Conservation (phyloP, 1,284 basidiomycete genomes). For the Sporisorium iseilematis-ciliati region DNA sequence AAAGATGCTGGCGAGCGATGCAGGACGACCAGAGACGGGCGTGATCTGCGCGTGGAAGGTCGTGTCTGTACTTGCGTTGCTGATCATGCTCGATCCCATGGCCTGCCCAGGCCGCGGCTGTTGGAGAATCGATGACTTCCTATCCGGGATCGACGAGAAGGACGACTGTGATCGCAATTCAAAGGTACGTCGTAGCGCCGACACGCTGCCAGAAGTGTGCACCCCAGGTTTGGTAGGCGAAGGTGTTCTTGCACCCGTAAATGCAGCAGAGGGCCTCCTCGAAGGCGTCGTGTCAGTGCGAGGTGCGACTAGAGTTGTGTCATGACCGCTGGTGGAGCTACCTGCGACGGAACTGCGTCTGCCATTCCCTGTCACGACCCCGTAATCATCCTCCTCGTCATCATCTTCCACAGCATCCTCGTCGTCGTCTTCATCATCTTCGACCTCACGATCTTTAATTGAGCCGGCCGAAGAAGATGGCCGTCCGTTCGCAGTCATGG, state of each 20-base stretch:
- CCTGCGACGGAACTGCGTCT: conserved; percentile 10
- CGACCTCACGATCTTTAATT: conserved; percentile 17
- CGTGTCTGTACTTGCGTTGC: conserved; percentile 34
- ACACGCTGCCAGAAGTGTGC: conserved; percentile 30
- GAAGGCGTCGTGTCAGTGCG: conserved; percentile 14
- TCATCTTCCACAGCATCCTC: conserved; percentile 6
- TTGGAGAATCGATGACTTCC: conserved; percentile 40
- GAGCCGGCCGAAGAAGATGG: conserved; percentile 23
- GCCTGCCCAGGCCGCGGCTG: conserved; percentile 12
- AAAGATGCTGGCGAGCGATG: conserved; percentile 57
- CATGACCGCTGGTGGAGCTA: conserved; percentile 21
- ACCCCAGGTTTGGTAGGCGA: conserved; percentile 15
- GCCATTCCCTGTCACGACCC: conserved; percentile 6
- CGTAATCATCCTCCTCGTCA: conserved; percentile 7
- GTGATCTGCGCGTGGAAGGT: conserved; percentile 55
- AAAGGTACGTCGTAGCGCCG: conserved; percentile 29
- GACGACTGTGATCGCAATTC: conserved; percentile 48
- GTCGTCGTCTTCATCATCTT: conserved; percentile 29
- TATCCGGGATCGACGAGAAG: conserved; percentile 40
- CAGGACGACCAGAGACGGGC: conserved; percentile 48
- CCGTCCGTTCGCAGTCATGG: conserved; percentile 25
- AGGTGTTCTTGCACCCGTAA: conserved; percentile 14
- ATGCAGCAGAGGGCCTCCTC: conserved; percentile 18
- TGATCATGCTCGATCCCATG: conserved; percentile 22
- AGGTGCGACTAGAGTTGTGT: conserved; percentile 16